phyloP scores from a whole-genome alignment of 345 rosid species.

The Turnera subulata region DNA sequence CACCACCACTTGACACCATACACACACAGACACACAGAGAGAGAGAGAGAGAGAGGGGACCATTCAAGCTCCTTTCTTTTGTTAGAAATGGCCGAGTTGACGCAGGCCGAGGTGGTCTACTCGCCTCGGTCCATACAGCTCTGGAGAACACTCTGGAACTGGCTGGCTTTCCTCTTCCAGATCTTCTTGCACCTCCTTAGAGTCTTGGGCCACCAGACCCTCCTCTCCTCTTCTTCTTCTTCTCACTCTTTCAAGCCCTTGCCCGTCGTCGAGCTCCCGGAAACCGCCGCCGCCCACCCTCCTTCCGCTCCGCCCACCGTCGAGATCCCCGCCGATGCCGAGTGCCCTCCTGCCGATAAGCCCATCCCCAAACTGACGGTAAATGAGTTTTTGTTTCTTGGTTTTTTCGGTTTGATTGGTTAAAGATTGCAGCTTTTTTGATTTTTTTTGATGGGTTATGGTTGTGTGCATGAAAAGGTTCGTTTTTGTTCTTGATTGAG shows the following conservation, averaged over 20 bases:
- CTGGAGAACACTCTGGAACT: conserved; percentile 73
- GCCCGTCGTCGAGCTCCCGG: conserved; percentile 65
- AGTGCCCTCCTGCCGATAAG: conserved; percentile 15
- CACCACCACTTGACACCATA: too few relatives aligned
- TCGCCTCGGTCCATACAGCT: conserved; percentile 57
- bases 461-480: too few relatives aligned
- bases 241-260: conserved; percentile 65
- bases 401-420: background rate
- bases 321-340: conserved; percentile 38
- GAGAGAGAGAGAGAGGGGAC: too few relatives aligned
- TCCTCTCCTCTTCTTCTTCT: conserved; percentile 50
- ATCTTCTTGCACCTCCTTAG: conserved; percentile 68
- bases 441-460: too few relatives aligned
- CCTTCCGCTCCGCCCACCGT: conserved; percentile 33
- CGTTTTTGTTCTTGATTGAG: too few relatives aligned
- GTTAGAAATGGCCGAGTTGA: conserved; percentile 74
- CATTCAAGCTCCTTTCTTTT: too few relatives aligned
- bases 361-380: conserved; percentile 59
- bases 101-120: conserved; percentile 73
- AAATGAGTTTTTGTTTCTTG: background rate
- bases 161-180: conserved; percentile 79
- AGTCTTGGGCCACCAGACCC: conserved; percentile 61
- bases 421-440: background rate
- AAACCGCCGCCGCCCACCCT: conserved; percentile 35
- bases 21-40: too few relatives aligned